A percentile compares a stretch with the other conserved stretches of the same genome.
These are phyloP conservation scores for Raffaelea albimanens DNA, from an alignment of 2,329 filamentous ascomycete genomes.

Conservation along the genomic window DNA sequence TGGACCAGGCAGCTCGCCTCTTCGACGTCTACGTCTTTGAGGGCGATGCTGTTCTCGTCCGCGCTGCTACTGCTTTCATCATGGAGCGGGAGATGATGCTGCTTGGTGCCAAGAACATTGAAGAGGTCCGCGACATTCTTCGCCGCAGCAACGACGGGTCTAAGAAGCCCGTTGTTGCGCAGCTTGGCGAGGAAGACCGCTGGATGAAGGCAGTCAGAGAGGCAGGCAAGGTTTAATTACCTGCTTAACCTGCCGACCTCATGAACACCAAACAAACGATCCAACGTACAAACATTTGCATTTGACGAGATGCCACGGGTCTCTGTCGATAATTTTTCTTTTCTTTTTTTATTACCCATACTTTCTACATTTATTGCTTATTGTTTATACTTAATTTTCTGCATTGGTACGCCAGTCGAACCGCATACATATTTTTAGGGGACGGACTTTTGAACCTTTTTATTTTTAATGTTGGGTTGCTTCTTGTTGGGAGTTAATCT, in stretches of 20 bases:
- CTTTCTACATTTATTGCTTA: background rate
- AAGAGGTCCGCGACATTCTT: constrained; percentile 33
- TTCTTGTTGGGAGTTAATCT: background rate
- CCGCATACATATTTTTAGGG: background rate
- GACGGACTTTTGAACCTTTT: too few species aligned
- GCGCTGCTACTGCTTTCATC: constrained; percentile 62
- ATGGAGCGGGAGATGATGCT: constrained; percentile 41
- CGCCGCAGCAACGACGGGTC: constrained; percentile 14
- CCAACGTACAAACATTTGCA: too few species aligned
- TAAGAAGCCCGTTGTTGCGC: constrained; percentile 24
- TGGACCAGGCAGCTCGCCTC: constrained; percentile 62
- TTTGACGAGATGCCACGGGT: background rate
- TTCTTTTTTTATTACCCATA: background rate
- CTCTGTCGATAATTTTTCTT: background rate
- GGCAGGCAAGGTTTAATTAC: constrained; percentile 24
- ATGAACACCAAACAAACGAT: background rate
- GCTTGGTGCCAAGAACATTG: constrained; percentile 33
- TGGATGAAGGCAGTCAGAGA: constrained; percentile 32
- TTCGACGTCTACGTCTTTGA: constrained; percentile 83
- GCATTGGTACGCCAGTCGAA: background rate
- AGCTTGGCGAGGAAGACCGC: constrained; percentile 37
- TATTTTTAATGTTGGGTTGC: background rate
- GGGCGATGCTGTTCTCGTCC: constrained; percentile 61
- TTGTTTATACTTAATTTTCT: background rate
- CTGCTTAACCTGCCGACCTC: too few species aligned